phyloP scores from a whole-genome alignment of 345 rosid genomes.

The Geranium brycei region DNA sequence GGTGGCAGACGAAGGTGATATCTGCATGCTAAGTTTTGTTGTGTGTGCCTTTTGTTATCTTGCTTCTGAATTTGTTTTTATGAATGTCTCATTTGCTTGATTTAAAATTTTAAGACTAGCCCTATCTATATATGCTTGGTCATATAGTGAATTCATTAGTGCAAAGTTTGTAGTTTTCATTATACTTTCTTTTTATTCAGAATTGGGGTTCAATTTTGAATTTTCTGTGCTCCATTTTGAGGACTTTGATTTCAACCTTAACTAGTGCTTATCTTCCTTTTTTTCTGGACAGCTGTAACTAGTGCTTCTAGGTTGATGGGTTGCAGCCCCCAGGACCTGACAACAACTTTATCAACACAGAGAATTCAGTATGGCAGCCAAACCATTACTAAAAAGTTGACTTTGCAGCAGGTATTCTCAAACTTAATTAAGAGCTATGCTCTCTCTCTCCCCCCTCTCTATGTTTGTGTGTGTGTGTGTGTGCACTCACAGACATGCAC shows the following conservation, averaged over 20 bases:
- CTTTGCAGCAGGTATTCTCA: constrained; percentile 61
- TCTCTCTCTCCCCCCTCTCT: too few relatives aligned
- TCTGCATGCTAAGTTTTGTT: constrained; percentile 7
- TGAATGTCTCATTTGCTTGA: background rate
- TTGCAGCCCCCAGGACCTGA: constrained; percentile 45
- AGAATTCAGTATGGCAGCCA: constrained; percentile 67
- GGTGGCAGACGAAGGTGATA: constrained; percentile 63
- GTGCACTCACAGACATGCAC: background rate
- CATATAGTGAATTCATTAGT: background rate
- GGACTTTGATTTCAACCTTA: background rate
- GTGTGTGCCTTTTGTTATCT: background rate
- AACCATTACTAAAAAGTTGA: constrained; percentile 49
- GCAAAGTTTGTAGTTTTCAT: background rate
- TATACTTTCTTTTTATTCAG: background rate
- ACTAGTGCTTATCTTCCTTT: background rate
- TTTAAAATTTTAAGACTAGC: background rate
- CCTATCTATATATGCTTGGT: background rate
- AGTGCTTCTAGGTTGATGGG: constrained; percentile 66
- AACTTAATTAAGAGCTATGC: background rate
- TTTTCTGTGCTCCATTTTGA: background rate
- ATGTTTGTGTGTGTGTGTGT: background rate
- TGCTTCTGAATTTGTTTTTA: background rate
- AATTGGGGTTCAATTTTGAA: background rate
- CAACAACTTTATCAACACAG: constrained; percentile 52
- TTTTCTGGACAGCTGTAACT: constrained; percentile 42